Conservation (phyloP, 2,329 filamentous ascomycete species). For the Phialophora tarda region DNA sequence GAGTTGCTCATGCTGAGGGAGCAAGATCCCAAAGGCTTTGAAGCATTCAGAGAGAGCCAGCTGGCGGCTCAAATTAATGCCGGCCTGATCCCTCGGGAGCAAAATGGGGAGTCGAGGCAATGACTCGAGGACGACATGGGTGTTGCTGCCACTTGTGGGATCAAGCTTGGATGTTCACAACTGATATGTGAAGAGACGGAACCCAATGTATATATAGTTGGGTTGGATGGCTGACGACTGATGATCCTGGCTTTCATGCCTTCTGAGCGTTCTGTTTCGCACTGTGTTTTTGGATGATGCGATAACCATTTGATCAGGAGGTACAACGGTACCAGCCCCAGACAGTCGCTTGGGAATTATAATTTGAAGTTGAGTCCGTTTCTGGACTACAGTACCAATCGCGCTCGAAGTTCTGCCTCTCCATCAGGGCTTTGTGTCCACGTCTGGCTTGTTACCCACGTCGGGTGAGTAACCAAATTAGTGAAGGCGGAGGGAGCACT, state of each 20-base stretch:
- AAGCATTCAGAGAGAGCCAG: constrained; percentile 52
- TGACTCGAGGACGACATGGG: background rate
- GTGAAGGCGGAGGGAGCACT: background rate
- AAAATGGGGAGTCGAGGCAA: background rate
- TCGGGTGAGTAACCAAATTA: background rate
- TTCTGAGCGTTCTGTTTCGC: constrained; percentile 5
- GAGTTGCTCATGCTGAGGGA: constrained; percentile 51
- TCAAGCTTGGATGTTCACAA: background rate
- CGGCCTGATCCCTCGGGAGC: constrained; percentile 16
- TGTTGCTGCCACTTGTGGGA: background rate
- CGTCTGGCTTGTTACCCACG: background rate
- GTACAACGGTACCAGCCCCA: background rate
- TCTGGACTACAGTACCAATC: background rate
- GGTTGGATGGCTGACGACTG: background rate
- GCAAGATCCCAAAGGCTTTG: constrained; percentile 53
- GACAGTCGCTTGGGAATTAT: background rate
- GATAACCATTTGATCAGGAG: background rate
- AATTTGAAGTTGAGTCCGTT: background rate
- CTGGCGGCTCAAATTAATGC: constrained; percentile 50
- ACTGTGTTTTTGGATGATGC: background rate
- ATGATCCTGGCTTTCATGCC: background rate
- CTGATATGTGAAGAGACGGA: background rate
- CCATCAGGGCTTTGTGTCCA: background rate
- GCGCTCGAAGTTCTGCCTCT: background rate
- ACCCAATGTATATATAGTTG: background rate